These are phyloP conservation scores for Leishmania martiniquensis DNA, from an alignment of 208 protist genomes.

Conservation along the genomic window DNA sequence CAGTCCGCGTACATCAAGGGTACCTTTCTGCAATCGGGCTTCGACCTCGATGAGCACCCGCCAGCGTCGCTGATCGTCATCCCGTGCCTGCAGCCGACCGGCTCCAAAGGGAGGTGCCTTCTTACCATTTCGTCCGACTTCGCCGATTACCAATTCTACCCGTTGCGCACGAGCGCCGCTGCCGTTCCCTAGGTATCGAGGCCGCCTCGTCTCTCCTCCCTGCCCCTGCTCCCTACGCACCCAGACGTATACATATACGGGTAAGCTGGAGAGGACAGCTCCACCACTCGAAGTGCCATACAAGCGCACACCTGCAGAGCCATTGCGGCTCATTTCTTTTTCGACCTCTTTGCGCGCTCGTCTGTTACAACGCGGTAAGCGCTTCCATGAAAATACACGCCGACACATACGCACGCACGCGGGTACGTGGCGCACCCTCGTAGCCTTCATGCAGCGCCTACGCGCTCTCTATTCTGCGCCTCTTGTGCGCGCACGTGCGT, in stretches of 20 bases:
- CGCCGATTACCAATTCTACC: slow-evolving; percentile 6
- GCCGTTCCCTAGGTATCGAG: not conserved
- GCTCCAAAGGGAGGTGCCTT: slow-evolving; percentile 52
- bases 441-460: not conserved
- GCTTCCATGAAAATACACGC: not conserved
- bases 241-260: not conserved
- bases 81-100: slow-evolving; percentile 81
- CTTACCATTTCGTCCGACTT: slow-evolving; percentile 54
- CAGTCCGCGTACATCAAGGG: slow-evolving; percentile 77
- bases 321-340: too few species aligned
- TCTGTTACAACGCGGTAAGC: not conserved
- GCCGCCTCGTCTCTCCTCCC: not conserved
- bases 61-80: slow-evolving; percentile 77
- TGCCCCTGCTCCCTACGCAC: not conserved
- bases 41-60: slow-evolving; percentile 37
- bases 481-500: not conserved
- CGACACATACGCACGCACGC: not conserved
- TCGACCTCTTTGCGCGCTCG: too few species aligned
- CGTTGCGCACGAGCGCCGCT: not conserved
- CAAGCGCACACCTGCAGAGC: too few species aligned
- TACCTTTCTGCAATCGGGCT: slow-evolving; percentile 60
- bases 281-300: too few species aligned
- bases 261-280: not conserved
- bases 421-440: not conserved
- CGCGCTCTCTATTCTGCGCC: too few species aligned